These are phyloP conservation scores for Pythium inflatum DNA, from an alignment of 352 stramenopile species.

Conservation along the genomic window DNA sequence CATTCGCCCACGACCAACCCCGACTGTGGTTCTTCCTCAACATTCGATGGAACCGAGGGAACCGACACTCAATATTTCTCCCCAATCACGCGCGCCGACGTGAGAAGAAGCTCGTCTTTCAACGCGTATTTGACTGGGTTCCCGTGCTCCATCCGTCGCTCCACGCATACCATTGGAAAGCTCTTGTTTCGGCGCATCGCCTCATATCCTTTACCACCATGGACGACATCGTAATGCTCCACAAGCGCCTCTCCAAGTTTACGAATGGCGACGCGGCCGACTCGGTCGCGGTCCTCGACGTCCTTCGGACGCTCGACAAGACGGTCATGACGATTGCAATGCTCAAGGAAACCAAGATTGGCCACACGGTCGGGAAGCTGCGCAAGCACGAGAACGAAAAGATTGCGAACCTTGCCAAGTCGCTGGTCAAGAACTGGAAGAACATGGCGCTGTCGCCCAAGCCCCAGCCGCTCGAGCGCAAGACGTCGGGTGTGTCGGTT, in stretches of 20 bases:
- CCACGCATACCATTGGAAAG: not conserved
- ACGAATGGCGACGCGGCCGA: slow-evolving; percentile 64
- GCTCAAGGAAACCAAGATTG: slow-evolving; percentile 86
- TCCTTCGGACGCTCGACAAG: slow-evolving; percentile 66
- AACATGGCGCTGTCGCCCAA: slow-evolving; percentile 74
- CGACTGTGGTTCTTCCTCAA: slow-evolving; percentile 18
- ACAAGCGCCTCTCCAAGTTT: slow-evolving; percentile 77
- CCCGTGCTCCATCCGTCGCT: not conserved
- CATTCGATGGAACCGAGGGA: slow-evolving; percentile 7
- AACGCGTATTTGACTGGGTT: slow-evolving; percentile 11
- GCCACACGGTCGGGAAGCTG: slow-evolving; percentile 86
- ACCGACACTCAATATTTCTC: slow-evolving; percentile 8
- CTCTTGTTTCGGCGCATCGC: not conserved
- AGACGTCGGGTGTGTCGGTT: slow-evolving; percentile 34
- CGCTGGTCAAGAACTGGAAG: slow-evolving; percentile 89
- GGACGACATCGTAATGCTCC: slow-evolving; percentile 69
- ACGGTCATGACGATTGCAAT: slow-evolving; percentile 62
- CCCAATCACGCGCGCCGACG: slow-evolving; percentile 12
- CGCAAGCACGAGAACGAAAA: slow-evolving; percentile 88
- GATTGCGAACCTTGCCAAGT: slow-evolving; percentile 73
- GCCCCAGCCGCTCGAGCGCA: slow-evolving; percentile 35
- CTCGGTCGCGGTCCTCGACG: slow-evolving; percentile 59
- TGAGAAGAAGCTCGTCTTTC: slow-evolving; percentile 3
- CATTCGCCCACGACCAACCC: slow-evolving; percentile 27
- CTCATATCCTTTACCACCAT: slow-evolving; percentile 41